A percentile compares a stretch with the other conserved stretches of the same genome.
These are phyloP conservation scores for Vanrija humicola DNA, from an alignment of 1,284 basidiomycete species.

Conservation along the genomic window DNA sequence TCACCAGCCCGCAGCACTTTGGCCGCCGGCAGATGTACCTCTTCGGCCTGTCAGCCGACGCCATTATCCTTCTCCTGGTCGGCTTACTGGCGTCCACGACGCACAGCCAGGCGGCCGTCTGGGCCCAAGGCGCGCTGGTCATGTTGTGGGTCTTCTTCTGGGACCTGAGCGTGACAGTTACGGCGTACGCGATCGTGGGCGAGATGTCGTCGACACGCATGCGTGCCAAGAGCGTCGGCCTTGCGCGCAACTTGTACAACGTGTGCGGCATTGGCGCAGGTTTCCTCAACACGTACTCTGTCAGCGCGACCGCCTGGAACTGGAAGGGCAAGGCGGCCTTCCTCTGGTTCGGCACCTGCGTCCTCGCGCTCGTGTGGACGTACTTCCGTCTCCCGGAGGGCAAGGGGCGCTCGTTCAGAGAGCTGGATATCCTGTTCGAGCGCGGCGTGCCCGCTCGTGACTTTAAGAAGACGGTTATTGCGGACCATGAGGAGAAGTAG, in stretches of 20 bases:
- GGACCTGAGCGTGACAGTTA: conserved; percentile 6
- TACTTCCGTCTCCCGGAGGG: conserved; percentile 47
- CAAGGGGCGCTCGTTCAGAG: conserved; percentile 44
- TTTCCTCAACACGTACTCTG: background rate
- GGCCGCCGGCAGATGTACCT: conserved; percentile 50
- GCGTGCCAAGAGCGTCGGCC: conserved; percentile 51
- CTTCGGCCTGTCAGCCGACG: conserved; percentile 41
- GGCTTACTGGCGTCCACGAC: conserved; percentile 25
- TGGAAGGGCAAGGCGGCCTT: conserved; percentile 37
- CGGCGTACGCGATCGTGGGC: conserved; percentile 10
- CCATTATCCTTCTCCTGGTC: conserved; percentile 45
- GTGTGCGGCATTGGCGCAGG: conserved; percentile 1
- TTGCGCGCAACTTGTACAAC: conserved; percentile 21
- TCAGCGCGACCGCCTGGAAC: conserved; percentile 6
- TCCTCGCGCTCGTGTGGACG: background rate
- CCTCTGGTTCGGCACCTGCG: conserved; percentile 34
- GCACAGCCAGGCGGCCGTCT: background rate
- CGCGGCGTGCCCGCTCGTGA: conserved; percentile 37
- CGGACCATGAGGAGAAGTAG: conserved; percentile 17
- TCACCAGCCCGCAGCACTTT: conserved; percentile 6
- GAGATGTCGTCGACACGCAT: conserved; percentile 48
- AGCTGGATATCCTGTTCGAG: conserved; percentile 46
- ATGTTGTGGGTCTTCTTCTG: conserved; percentile 14
- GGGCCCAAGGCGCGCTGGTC: conserved; percentile 11
- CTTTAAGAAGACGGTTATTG: conserved; percentile 39